Percentiles rank a stretch among this genome's conserved stretches.
Evolutionary conservation across 108 stramenopile genomes (phyloP).

Genomic region (Nitzschia sp.): DNA sequence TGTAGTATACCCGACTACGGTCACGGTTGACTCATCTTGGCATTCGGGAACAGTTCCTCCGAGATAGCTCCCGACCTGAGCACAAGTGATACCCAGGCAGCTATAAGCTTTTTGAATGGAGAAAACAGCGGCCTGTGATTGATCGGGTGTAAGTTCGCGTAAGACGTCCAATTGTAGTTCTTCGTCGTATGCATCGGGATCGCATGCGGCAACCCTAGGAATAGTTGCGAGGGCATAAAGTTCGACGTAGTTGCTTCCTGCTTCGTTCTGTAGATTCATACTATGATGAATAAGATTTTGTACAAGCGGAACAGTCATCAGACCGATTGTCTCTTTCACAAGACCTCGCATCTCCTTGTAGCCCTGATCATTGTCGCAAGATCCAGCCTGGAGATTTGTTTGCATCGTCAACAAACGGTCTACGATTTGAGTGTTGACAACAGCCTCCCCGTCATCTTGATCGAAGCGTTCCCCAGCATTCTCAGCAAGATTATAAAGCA

Average conservation of each 20-base stretch:
- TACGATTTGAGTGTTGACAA: slow-evolving; percentile 52
- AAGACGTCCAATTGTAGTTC: slow-evolving; percentile 24
- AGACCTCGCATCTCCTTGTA: slow-evolving; percentile 33
- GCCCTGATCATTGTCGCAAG: slow-evolving; percentile 21
- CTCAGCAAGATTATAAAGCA: slow-evolving; percentile 66
- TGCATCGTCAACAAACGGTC: slow-evolving; percentile 40
- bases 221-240: slow-evolving; percentile 50
- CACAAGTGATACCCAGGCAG: slow-evolving; percentile 52
- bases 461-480: slow-evolving; percentile 41
- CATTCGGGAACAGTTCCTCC: slow-evolving; percentile 35
- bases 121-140: slow-evolving; percentile 17
- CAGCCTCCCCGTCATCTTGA: slow-evolving; percentile 38
- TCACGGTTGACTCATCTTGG: slow-evolving; percentile 5
- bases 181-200: slow-evolving; percentile 24
- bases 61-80: slow-evolving; percentile 45
- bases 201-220: slow-evolving; percentile 47
- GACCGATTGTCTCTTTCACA: slow-evolving; percentile 32
- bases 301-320: slow-evolving; percentile 68
- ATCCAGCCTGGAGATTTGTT: slow-evolving; percentile 1
- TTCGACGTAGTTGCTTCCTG: slow-evolving; percentile 36
- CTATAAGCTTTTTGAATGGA: slow-evolving; percentile 39
- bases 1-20: slow-evolving; percentile 26
- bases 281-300: slow-evolving; percentile 73
- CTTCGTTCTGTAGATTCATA: slow-evolving; percentile 4
- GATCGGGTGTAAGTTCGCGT: background rate